phyloP scores from a whole-genome alignment of 352 stramenopile species.

The Phytophthora hybrid region DNA sequence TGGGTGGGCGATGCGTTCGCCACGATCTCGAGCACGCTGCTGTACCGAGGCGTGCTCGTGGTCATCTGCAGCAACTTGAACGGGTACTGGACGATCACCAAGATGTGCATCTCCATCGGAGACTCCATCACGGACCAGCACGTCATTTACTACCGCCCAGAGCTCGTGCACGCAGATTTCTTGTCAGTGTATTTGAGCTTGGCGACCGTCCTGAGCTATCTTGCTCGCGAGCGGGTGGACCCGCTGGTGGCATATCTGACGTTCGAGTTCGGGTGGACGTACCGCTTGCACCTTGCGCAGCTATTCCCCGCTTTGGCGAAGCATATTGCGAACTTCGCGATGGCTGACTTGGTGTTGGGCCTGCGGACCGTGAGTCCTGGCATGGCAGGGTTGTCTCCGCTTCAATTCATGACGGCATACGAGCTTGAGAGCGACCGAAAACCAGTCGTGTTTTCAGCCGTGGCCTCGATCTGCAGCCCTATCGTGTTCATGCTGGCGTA shows the following conservation, averaged over 20 bases:
- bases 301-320: background rate
- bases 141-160: background rate
- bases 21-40: background rate
- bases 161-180: background rate
- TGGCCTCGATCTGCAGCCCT: background rate
- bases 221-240: background rate
- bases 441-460: background rate
- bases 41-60: background rate
- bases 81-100: constrained; percentile 1
- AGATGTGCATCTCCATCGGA: constrained; percentile 3
- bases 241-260: background rate
- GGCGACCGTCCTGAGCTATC: background rate
- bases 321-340: background rate
- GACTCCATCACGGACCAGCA: background rate
- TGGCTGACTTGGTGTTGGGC: background rate
- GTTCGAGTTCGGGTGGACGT: background rate
- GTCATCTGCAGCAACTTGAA: background rate
- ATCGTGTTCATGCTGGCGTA: constrained; percentile 2
- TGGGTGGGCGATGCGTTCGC: background rate
- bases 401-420: background rate
- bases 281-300: background rate
- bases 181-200: background rate
- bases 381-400: background rate
- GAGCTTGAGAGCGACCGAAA: background rate
- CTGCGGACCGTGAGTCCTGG: background rate